phyloP scores from a whole-genome alignment of 169 alveolate genomes.

The Plasmodium blacklocki region DNA sequence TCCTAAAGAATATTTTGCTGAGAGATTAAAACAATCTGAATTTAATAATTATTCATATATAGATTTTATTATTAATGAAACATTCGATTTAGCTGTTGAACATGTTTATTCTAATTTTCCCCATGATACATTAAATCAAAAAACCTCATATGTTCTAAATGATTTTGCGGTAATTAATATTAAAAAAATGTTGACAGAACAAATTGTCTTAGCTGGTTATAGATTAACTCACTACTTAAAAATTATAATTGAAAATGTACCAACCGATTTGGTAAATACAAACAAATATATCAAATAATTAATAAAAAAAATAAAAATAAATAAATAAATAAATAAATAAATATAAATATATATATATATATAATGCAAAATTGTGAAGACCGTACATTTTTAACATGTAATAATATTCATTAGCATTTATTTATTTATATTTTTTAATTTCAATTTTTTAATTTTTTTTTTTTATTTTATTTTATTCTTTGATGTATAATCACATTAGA shows the following conservation, averaged over 20 bases:
- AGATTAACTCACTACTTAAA: conserved; percentile 56
- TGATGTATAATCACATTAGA: too few relatives aligned
- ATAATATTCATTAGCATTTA: too few relatives aligned
- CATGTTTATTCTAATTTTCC: conserved; percentile 33
- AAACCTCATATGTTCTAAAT: conserved; percentile 7
- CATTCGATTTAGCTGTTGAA: conserved; percentile 16
- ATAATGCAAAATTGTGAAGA: too few relatives aligned
- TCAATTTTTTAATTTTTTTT: too few relatives aligned
- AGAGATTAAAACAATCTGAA: conserved; percentile 38
- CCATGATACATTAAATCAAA: conserved; percentile 21
- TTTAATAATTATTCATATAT: conserved; percentile 16
- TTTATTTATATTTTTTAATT: too few relatives aligned
- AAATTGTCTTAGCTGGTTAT: conserved; percentile 64
- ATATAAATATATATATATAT: not conserved
- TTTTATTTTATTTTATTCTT: too few relatives aligned
- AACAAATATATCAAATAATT: conserved; percentile 1
- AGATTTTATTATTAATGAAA: conserved; percentile 36
- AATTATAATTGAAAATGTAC: conserved; percentile 52
- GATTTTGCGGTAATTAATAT: conserved; percentile 8
- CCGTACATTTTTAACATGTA: too few relatives aligned
- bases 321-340: not conserved
- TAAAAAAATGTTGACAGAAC: conserved; percentile 42
- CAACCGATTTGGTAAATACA: conserved; percentile 19
- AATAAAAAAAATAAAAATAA: not conserved
- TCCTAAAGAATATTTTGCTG: conserved; percentile 54